Evolutionary conservation across 495 filamentous ascomycete species (phyloP).

Genomic region (Neurospora tetrasperma): DNA sequence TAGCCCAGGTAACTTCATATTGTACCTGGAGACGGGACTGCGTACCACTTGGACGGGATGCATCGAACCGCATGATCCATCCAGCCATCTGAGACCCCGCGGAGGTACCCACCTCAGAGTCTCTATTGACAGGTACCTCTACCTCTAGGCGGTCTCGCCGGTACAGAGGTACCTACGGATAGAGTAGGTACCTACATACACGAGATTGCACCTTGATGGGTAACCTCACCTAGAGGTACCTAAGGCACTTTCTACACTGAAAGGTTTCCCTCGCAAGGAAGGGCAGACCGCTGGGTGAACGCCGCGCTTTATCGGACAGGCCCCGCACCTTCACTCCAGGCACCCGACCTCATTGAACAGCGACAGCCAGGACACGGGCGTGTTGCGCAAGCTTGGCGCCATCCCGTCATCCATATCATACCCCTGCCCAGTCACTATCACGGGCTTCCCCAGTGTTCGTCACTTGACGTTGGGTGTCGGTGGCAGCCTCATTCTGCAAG

Average conservation of each 20-base stretch:
- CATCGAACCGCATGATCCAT: background rate
- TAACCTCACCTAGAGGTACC: background rate
- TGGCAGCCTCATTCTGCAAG: background rate
- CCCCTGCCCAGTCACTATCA: slow-evolving; percentile 2
- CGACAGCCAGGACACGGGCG: background rate
- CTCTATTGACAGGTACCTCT: background rate
- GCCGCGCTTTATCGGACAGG: background rate
- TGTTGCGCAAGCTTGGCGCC: background rate
- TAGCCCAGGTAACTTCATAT: background rate
- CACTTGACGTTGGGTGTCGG: slow-evolving; percentile 2
- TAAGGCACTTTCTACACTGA: too few relatives aligned
- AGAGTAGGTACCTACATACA: background rate
- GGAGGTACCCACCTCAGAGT: background rate
- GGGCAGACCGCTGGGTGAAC: background rate
- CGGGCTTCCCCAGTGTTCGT: slow-evolving; percentile 1
- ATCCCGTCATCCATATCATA: slow-evolving; percentile 1
- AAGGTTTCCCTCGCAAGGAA: background rate
- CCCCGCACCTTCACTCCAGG: background rate
- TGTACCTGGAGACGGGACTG: background rate
- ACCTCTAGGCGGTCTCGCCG: background rate
- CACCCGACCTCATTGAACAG: background rate
- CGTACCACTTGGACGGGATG: background rate
- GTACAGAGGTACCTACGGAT: background rate
- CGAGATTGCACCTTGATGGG: background rate
- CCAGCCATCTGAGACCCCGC: background rate